Base-by-base conservation (phyloP, 768 basidiomycete species). In the Kwoniella bestiolae region DNA sequence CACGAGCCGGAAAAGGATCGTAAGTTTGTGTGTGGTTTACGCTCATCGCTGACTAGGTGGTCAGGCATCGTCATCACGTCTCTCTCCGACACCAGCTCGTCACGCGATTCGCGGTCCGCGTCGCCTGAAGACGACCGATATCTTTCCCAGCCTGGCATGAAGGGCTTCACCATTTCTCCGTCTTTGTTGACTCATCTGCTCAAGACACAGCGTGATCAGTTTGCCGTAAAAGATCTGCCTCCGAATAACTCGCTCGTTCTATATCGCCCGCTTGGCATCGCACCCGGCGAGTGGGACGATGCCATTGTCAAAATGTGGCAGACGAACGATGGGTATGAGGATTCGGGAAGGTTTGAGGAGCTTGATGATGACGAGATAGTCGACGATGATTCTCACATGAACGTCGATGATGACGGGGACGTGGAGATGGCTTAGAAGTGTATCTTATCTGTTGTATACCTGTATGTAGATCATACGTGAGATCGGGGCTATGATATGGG, bases 1-100 rank as follows among this genome's bases (percentile, higher is more conserved):
- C 60, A 73, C 53, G 76, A 77, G 53, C 76, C 74, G 41, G 76
- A 77, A 53, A 75, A 72, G 62, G 76, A 77, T 65, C 65, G 76
- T 77, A 50, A 70, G 76, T 68, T 11, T 38, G 5, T 41, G 18
- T 25, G 16, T 0, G 18, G 47, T 12, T 38, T 7, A 16, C 29
- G 12, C 25, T 12, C 51, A 49, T 53, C 23, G 51, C 51, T 53
- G 2, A 47, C 51, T 12, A 26, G 3, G 23, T 28, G 23, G n/a
- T 5, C 29, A 77, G 76, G 76, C 7, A 75, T 77, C 56, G 63
- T 75, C n/a, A 72, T 73, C 28, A 75, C 76, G 9, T 64, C 71
- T 1, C 66, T 77, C 0, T 67, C 63, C 9, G 63, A 70, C 28
- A 45, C 64, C 8, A 56, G 61, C 12, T 59, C 65, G 5, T 65